phyloP scores from a whole-genome alignment of 441 rosid species.

The Aquilaria agallochum region DNA sequence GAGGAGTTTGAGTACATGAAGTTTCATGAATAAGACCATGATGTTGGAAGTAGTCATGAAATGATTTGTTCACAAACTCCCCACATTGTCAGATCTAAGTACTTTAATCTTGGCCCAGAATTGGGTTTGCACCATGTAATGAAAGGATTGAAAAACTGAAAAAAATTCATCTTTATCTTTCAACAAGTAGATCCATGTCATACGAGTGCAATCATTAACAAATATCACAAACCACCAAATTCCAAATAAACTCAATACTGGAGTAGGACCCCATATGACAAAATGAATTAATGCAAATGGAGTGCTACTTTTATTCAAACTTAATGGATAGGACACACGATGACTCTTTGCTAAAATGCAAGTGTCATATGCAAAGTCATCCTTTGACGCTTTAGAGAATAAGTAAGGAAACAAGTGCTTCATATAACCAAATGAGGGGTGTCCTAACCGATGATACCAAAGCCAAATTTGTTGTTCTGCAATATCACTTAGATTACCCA shows the following conservation, averaged over 20 bases:
- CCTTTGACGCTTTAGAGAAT: neutral
- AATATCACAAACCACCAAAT: neutral
- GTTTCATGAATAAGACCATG: neutral
- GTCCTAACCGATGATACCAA: neutral
- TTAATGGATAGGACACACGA: neutral
- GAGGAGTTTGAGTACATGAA: neutral
- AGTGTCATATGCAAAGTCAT: neutral
- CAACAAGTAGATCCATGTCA: neutral
- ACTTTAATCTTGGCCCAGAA: too few species aligned
- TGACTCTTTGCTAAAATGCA: too few species aligned
- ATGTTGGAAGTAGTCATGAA: neutral
- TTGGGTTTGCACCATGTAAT: neutral
- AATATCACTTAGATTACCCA: too few species aligned
- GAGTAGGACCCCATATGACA: slow-evolving; percentile 2
- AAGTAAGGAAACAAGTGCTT: neutral
- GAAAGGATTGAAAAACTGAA: neutral
- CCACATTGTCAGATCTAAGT: too few species aligned
- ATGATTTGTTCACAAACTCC: neutral
- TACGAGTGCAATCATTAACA: neutral
- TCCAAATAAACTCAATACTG: neutral
- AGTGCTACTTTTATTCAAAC: neutral
- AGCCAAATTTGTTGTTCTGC: neutral
- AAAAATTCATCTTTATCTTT: neutral
- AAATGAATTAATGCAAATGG: slow-evolving; percentile 3
- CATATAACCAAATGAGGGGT: neutral